Percentiles rank a stretch among this genome's conserved stretches.
These are phyloP conservation scores for Solanum clarkiae DNA, from an alignment of 257 asterid genomes.

Conservation along the genomic window DNA sequence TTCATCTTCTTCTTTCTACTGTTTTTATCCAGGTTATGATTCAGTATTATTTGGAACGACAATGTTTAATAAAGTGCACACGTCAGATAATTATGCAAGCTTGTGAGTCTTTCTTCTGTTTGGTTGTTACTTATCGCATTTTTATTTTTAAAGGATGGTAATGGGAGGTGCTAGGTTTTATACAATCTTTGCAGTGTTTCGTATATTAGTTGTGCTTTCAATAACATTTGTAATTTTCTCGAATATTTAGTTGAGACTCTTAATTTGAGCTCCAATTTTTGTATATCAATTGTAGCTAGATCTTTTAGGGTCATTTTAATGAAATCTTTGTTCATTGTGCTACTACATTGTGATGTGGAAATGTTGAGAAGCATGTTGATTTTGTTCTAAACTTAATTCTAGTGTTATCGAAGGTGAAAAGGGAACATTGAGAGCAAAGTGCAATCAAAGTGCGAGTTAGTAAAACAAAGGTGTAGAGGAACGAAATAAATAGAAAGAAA, in stretches of 20 bases:
- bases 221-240: not conserved
- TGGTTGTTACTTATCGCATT: not conserved
- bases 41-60: conserved; percentile 72
- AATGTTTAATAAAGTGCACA: conserved; percentile 88
- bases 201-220: not conserved
- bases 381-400: not conserved
- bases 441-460: not conserved
- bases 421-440: not conserved
- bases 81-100: conserved; percentile 69
- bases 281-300: not conserved
- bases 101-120: conserved; percentile 37
- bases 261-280: not conserved
- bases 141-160: not conserved
- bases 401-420: not conserved
- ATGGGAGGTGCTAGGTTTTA: not conserved
- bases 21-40: conserved; percentile 48
- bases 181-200: not conserved
- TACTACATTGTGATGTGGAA: not conserved
- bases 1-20: not conserved
- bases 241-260: not conserved
- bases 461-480: not conserved
- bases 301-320: not conserved
- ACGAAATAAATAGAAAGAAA: not conserved
- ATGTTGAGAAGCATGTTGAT: not conserved
- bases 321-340: not conserved